Evolutionary conservation across 2,329 filamentous ascomycete species (phyloP), one percentile per base, ranked within the genome.

Genomic region (Fonsecaea pugnacius): DNA sequence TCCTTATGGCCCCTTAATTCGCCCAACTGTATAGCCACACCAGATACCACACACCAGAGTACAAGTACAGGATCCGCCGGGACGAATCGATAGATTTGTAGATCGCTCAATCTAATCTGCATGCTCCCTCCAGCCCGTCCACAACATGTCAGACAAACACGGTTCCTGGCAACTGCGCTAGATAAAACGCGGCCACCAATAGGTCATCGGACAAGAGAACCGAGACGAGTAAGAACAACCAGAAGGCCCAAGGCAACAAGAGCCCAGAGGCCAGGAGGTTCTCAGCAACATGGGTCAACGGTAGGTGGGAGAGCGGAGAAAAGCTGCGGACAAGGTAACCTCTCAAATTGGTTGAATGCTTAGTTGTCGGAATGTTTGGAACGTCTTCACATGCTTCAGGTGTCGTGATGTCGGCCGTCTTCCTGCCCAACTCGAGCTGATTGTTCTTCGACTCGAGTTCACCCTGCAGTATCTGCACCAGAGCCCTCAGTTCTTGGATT

Each of bases 401-500:
- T 24, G 9, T 4, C 1, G 1, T 8, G 3, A 32, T 14, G 5
- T 53, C 58, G 9, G 33, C 24, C 2, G 7, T 32, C 24, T 33
- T 38, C 32, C 33, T 21, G 14, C 60, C 57, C 27, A 52, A 18
- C 36, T 60, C 18, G 18, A 58, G 51, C n/a, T 50, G 52, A 35
- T 48, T 53, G 12, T 61, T 60, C 43, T 62, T 65, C 18, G 38
- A 30, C 30, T 55, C 59, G 10, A 69, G 58, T 32, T 66, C 61
- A 7, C 60, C 48, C 40, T 69, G 67, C 36, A 69, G 50, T 16
- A 48, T 50, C 24, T 67, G 63, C 6, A 69, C 63, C 9, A 66
- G 52, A 21, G 58, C 60, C 40, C 68, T 66, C 14, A 68, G 54
- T 52, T 70, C 68, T 55, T 70, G 63, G 14, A 68, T 70, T 32